Evolutionary conservation across 352 stramenopile genomes (phyloP).

Genomic region (Proteromonas lacertae): DNA sequence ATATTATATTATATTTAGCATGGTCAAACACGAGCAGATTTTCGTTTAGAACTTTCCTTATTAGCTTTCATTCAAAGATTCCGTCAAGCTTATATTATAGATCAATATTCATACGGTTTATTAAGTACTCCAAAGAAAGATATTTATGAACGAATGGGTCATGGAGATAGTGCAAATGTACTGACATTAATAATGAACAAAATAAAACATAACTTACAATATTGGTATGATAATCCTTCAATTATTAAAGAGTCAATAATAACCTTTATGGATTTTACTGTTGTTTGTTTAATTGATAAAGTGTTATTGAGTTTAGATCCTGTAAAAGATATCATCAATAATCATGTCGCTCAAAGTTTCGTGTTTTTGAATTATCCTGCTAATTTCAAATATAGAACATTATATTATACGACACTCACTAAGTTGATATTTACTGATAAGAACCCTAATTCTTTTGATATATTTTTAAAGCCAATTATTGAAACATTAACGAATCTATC

Average conservation of each 20-base stretch:
- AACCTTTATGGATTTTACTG: conserved; percentile 80
- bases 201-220: conserved; percentile 81
- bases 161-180: conserved; percentile 76
- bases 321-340: conserved; percentile 70
- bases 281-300: conserved; percentile 73
- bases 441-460: conserved; percentile 68
- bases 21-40: too few relatives aligned
- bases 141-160: conserved; percentile 83
- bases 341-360: conserved; percentile 84
- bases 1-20: too few relatives aligned
- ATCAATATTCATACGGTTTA: too few relatives aligned
- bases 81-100: too few relatives aligned
- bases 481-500: background rate
- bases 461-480: conserved; percentile 58
- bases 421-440: conserved; percentile 66
- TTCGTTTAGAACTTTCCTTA: too few relatives aligned
- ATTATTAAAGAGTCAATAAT: conserved; percentile 73
- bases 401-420: conserved; percentile 80
- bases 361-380: conserved; percentile 35
- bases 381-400: conserved; percentile 57
- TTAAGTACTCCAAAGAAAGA: too few relatives aligned
- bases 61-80: too few relatives aligned
- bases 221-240: conserved; percentile 72
- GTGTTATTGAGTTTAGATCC: conserved; percentile 80
- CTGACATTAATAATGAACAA: conserved; percentile 94